Base-by-base conservation (phyloP, 441 rosid genomes). In the Populus hybrid region DNA sequence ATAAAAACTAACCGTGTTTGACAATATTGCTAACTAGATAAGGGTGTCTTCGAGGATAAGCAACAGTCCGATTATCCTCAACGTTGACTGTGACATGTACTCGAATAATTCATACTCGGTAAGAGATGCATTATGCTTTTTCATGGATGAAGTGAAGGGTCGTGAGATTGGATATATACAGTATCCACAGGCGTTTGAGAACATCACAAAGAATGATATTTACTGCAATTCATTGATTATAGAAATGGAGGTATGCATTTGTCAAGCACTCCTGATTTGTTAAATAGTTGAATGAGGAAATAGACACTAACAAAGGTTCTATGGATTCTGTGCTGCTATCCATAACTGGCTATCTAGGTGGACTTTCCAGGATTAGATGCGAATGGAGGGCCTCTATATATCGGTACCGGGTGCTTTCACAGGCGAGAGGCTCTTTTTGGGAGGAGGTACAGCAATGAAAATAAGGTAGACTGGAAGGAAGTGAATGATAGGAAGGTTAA, bases 61-160 rank as follows among this genome's bases (percentile, higher is more conserved):
- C 77, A 85, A 88, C 45, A 95, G 90, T 10, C 86, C 67, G 68
- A 72, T 91, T 24, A 84, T 91, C 81, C 90, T 90, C 5, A 92
- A 86, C 63, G 69, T 92, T 45, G 98, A 94, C 80, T 94, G 98
- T 74, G 98, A 94, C 83, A 91, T 94, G 98, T 94, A 92, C 87
- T 86, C 93, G 3, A 92, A 88, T 80, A 75, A 86, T 80, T 79
- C 97, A 42, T 72, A 74, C 53, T 64, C 92, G 2, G 72, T 91
- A 33, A 64, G 76, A 42, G 97, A 92, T 45, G 94, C 95, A 1
- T 88, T 92, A 16, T 94, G 95, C 83, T 89, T 94, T 81, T 92
- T 94, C 74, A 86, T 91, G 88, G 97, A 92, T 76, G 95, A 92
- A 74, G 76, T 84, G 79, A 81, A 86, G 26, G 89, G 94, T 23